Conservation (phyloP, 176 grass and related monocot species). For the Zoysia japonica region DNA sequence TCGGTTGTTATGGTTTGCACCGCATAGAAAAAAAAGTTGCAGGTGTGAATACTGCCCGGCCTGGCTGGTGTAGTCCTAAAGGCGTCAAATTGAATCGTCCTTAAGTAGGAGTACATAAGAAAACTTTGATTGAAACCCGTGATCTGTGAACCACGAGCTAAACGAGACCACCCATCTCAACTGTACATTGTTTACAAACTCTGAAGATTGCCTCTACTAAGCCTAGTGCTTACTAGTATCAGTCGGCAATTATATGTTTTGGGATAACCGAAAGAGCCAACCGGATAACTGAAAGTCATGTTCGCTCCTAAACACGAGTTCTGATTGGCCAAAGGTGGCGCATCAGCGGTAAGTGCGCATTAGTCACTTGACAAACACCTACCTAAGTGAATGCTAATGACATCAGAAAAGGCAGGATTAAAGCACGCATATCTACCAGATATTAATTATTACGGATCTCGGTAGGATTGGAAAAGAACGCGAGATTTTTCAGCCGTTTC, state of each 20-base stretch:
- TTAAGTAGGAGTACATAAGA: background rate
- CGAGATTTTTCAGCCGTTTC: constrained; percentile 33
- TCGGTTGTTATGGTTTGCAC: no score
- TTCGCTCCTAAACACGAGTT: background rate
- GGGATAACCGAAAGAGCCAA: constrained; percentile 15
- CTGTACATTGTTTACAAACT: background rate
- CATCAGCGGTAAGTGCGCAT: constrained; percentile 48
- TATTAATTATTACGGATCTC: constrained; percentile 30
- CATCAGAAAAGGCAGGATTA: constrained; percentile 32
- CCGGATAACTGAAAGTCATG: constrained; percentile 15
- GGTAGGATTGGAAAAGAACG: background rate
- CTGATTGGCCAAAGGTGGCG: constrained; percentile 29
- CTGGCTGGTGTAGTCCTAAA: no score
- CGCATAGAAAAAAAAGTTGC: background rate
- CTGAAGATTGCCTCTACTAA: background rate
- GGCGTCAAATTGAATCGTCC: constrained; percentile 1
- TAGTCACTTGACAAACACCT: constrained; percentile 35
- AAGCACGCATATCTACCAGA: constrained; percentile 16
- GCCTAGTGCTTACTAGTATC: background rate
- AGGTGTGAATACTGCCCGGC: no score
- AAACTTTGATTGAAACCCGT: background rate
- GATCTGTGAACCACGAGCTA: background rate
- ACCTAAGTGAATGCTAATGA: constrained; percentile 42
- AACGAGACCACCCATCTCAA: background rate
- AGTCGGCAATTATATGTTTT: background rate